A percentile compares a stretch with the other conserved stretches of the same genome.
Evolutionary conservation across 306 rosid species (phyloP).

Genomic region (Quercus parvula): DNA sequence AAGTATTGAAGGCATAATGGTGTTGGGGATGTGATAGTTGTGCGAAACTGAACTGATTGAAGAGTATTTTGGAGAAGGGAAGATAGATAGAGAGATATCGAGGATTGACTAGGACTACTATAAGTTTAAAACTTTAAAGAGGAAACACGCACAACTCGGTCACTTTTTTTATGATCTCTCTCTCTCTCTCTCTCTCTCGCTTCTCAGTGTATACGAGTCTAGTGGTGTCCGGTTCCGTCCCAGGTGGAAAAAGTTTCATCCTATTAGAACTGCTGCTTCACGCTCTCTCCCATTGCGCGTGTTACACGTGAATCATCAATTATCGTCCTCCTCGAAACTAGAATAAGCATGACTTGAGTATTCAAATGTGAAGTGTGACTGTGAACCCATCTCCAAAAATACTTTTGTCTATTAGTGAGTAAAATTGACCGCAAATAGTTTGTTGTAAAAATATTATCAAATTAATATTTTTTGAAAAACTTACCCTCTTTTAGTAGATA

Average conservation of each 20-base stretch:
- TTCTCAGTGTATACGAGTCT: too few species aligned
- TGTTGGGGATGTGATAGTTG: not conserved
- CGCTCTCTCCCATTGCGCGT: too few species aligned
- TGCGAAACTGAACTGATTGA: not conserved
- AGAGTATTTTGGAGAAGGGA: not conserved
- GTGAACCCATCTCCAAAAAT: too few species aligned
- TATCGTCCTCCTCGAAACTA: too few species aligned
- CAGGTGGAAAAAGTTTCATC: not conserved
- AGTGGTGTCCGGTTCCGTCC: not conserved
- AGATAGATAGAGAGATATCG: too few species aligned
- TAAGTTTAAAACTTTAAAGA: not conserved
- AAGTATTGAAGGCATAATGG: conserved; percentile 14
- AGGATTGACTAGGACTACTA: not conserved
- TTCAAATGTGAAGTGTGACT: too few species aligned
- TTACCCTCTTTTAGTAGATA: too few species aligned
- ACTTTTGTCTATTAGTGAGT: too few species aligned
- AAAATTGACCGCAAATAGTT: rapidly evolving
- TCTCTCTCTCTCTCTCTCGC: not conserved
- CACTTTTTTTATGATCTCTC: not conserved
- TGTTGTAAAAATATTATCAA: too few species aligned
- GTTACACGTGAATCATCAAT: too few species aligned
- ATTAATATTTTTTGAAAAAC: too few species aligned
- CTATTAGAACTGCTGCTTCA: not conserved
- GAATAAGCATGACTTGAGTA: too few species aligned
- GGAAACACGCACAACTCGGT: not conserved